Conservation (phyloP, 305 asterid genomes). For the Solanum hybrid region DNA sequence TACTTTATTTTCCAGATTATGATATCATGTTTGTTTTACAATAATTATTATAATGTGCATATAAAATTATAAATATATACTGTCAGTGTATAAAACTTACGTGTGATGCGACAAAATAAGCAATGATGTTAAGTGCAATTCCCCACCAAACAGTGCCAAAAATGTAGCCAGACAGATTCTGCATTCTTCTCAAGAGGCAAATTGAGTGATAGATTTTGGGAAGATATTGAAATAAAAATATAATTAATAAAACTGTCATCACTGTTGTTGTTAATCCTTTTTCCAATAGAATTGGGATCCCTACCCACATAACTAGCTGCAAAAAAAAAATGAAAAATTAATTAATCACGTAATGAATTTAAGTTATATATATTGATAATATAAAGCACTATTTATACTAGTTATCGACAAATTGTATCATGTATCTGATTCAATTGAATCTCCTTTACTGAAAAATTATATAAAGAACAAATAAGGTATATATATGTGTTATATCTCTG, state of each 20-base stretch:
- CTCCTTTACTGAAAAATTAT: neutral
- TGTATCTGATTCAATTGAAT: neutral
- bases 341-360: neutral
- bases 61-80: no score
- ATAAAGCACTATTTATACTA: neutral
- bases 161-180: slow-evolving; percentile 73
- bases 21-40: neutral
- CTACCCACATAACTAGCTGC: slow-evolving; percentile 84
- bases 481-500: neutral
- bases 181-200: slow-evolving; percentile 72
- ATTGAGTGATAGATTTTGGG: slow-evolving; percentile 90
- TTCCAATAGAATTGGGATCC: slow-evolving; percentile 45
- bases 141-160: slow-evolving; percentile 99
- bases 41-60: no score
- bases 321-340: neutral
- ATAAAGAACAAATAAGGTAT: neutral
- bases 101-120: slow-evolving; percentile 89
- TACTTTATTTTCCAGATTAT: no score
- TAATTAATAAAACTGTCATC: slow-evolving; percentile 55
- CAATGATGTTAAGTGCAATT: slow-evolving; percentile 86
- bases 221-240: slow-evolving; percentile 68
- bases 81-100: slow-evolving; percentile 27
- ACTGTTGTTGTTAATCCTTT: slow-evolving; percentile 61
- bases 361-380: neutral
- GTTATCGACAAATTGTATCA: neutral